phyloP scores from a whole-genome alignment of 2,329 filamentous ascomycete species.

The Aspergillus pseudoglaucus region DNA sequence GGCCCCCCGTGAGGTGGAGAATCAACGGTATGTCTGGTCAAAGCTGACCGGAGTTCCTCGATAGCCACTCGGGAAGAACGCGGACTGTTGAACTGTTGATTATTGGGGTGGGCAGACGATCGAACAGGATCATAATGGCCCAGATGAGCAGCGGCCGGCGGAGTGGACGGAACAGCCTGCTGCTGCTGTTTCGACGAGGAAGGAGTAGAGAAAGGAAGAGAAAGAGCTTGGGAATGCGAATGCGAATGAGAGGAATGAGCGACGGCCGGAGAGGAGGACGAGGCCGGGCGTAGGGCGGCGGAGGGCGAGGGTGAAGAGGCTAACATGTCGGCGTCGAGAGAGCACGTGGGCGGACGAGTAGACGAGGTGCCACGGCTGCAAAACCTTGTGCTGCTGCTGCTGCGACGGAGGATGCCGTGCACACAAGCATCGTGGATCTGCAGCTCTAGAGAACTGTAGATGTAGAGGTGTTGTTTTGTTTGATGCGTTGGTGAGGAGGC shows the following conservation, averaged over 20 bases:
- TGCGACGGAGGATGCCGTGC: constrained; percentile 17
- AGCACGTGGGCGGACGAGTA: constrained; percentile 33
- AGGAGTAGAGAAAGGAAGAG: constrained; percentile 13
- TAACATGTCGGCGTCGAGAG: constrained; percentile 31
- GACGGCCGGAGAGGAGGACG: constrained; percentile 21
- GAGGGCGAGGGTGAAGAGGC: constrained; percentile 37
- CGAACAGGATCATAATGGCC: constrained; percentile 22
- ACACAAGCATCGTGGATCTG: constrained; percentile 24
- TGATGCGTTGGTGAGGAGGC: not conserved
- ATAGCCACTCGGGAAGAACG: constrained; percentile 32
- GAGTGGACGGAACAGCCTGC: not conserved
- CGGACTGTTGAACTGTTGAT: constrained; percentile 21
- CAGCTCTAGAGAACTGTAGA: constrained; percentile 7
- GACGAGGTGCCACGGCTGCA: constrained; percentile 26
- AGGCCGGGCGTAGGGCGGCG: constrained; percentile 30
- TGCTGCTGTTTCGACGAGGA: constrained; percentile 21
- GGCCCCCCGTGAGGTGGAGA: constrained; percentile 22
- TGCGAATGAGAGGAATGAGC: constrained; percentile 8
- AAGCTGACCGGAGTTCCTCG: constrained; percentile 35
- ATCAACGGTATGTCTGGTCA: constrained; percentile 34
- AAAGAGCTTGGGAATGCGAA: constrained; percentile 6
- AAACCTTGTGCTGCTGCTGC: constrained; percentile 20
- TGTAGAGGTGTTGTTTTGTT: not conserved
- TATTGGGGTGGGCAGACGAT: constrained; percentile 15
- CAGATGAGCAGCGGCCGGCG: not conserved